A percentile compares a stretch with the other conserved stretches of the same genome.
Conservation (phyloP, 192 early-diverging fungal genomes). For the Rhizoclosmatium sp. region DNA sequence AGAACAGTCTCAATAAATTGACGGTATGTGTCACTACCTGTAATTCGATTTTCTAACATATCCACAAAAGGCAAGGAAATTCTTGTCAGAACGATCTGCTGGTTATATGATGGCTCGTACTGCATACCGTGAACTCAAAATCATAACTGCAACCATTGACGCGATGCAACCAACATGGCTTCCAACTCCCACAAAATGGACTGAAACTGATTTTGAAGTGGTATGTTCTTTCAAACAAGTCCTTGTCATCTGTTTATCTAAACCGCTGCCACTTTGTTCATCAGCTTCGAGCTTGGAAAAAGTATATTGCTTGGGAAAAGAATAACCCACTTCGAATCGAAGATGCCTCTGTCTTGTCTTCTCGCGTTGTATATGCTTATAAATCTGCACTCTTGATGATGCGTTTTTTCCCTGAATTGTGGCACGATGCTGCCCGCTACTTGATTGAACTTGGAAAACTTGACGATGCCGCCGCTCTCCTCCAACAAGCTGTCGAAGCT, state of each 20-base stretch:
- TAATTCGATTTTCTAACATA: conserved; percentile 10
- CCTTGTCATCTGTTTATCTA: no score
- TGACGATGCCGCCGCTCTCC: conserved; percentile 70
- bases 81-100: conserved; percentile 82
- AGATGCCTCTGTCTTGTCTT: conserved; percentile 61
- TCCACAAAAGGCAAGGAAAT: conserved; percentile 80
- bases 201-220: conserved; percentile 67
- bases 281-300: conserved; percentile 73
- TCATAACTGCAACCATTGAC: conserved; percentile 80
- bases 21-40: conserved; percentile 59
- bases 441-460: conserved; percentile 43
- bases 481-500: conserved; percentile 63
- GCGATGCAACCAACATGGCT: conserved; percentile 63
- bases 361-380: conserved; percentile 85
- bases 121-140: conserved; percentile 80
- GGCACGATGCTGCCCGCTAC: conserved; percentile 63
- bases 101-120: conserved; percentile 95
- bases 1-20: conserved; percentile 82
- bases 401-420: conserved; percentile 88
- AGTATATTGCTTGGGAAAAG: conserved; percentile 90
- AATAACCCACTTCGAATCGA: conserved; percentile 85
- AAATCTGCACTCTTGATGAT: conserved; percentile 84
- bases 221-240: conserved; percentile 27
- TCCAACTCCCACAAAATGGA: conserved; percentile 84
- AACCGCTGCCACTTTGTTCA: conserved; percentile 5